Conservation (phyloP, 2,329 filamentous ascomycete genomes). For the Fusarium caatingaense region DNA sequence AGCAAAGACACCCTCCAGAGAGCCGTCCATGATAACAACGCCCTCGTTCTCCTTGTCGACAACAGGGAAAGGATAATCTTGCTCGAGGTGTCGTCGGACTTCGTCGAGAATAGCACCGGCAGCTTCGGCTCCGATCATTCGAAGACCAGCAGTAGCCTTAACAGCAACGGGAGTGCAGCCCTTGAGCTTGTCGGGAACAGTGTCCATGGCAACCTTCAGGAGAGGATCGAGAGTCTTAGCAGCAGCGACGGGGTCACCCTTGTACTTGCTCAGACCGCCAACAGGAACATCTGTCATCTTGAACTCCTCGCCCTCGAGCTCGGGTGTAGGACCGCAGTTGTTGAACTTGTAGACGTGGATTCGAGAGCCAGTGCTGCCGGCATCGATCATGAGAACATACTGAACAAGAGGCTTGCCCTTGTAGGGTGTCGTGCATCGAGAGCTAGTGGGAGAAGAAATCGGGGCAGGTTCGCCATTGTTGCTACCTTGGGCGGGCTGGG, state of each 20-base stretch:
- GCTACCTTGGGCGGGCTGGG: conserved; percentile 34
- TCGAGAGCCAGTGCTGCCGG: conserved; percentile 95
- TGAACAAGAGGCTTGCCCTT: conserved; percentile 94
- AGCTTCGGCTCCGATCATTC: conserved; percentile 83
- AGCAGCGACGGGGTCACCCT: conserved; percentile 84
- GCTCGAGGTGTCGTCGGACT: conserved; percentile 86
- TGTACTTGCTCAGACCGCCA: conserved; percentile 88
- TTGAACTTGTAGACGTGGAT: conserved; percentile 99
- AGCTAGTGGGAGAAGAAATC: conserved; percentile 73
- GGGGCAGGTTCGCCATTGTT: conserved; percentile 64
- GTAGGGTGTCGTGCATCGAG: conserved; percentile 84
- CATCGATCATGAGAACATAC: conserved; percentile 99
- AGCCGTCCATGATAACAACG: conserved; percentile 97
- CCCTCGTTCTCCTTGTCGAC: conserved; percentile 86
- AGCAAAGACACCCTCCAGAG: conserved; percentile 96
- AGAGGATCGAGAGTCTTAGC: conserved; percentile 90
- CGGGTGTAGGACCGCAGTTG: conserved; percentile 95
- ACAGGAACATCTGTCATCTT: conserved; percentile 88
- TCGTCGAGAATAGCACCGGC: conserved; percentile 87
- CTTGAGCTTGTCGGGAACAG: conserved; percentile 88
- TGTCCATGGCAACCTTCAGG: conserved; percentile 85
- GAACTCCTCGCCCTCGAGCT: conserved; percentile 92
- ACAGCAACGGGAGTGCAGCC: conserved; percentile 95
- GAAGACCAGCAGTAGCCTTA: conserved; percentile 94
- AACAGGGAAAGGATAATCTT: conserved; percentile 92